Evolutionary conservation across 768 basidiomycete species (phyloP).

Genomic region (Boletellus ananas): DNA sequence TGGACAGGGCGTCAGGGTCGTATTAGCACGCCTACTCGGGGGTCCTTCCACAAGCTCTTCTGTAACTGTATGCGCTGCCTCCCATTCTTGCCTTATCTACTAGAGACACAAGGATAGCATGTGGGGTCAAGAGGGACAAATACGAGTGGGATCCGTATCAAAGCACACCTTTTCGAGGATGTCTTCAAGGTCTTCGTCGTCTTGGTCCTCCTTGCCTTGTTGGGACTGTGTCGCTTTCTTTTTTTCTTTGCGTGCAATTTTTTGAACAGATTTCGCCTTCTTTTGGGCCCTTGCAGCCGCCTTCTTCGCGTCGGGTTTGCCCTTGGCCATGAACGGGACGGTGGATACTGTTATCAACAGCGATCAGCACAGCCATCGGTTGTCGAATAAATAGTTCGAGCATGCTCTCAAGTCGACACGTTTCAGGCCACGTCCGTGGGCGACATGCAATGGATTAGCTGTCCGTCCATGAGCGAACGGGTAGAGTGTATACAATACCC

Average conservation of each 20-base stretch:
- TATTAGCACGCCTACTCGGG: constrained; percentile 79
- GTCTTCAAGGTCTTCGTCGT: constrained; percentile 76
- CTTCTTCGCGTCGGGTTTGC: constrained; percentile 35
- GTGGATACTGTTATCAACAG: too few relatives aligned
- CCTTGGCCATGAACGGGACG: constrained; percentile 14
- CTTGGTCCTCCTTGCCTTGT: constrained; percentile 53
- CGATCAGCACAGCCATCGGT: not conserved
- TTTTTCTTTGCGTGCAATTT: constrained; percentile 64
- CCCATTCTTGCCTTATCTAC: constrained; percentile 84
- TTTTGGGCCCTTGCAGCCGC: constrained; percentile 55
- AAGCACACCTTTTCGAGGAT: constrained; percentile 71
- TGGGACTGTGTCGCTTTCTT: constrained; percentile 48
- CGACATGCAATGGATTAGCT: not conserved
- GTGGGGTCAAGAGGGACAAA: too few relatives aligned
- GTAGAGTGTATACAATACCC: not conserved
- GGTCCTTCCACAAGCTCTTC: constrained; percentile 83
- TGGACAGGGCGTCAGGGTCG: constrained; percentile 76
- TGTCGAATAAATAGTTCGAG: not conserved
- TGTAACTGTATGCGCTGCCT: constrained; percentile 74
- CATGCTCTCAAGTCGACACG: too few relatives aligned
- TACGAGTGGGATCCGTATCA: not conserved
- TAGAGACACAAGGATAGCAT: constrained; percentile 17
- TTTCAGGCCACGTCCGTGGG: not conserved
- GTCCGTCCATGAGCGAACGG: not conserved
- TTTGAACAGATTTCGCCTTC: constrained; percentile 63